Conservation (phyloP, 2,329 filamentous ascomycete genomes). For the Cladosporium cucumerinum region DNA sequence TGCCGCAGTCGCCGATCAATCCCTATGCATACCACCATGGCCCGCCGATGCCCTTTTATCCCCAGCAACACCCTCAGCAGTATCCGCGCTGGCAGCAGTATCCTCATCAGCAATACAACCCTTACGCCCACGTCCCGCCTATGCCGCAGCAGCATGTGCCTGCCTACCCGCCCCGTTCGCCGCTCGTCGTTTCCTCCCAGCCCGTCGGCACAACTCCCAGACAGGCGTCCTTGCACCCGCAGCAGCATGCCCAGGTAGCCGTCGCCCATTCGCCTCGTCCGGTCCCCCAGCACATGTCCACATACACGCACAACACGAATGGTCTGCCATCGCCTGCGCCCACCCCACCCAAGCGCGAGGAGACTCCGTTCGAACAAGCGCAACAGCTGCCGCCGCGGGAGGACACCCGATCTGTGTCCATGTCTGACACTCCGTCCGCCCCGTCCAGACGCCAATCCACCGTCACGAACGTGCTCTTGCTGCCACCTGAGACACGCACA, state of each 20-base stretch:
- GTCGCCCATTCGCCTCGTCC: slow-evolving; percentile 16
- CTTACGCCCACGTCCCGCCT: slow-evolving; percentile 27
- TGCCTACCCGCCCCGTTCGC: slow-evolving; percentile 39
- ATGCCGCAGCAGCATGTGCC: slow-evolving; percentile 38
- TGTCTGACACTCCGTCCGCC: slow-evolving; percentile 18
- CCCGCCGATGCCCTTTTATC: slow-evolving; percentile 22
- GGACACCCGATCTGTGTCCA: slow-evolving; percentile 10
- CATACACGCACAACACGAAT: slow-evolving; percentile 17
- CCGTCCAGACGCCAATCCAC: slow-evolving; percentile 23
- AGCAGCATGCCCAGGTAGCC: slow-evolving; percentile 18
- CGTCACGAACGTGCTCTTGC: slow-evolving; percentile 14
- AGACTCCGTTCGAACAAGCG: slow-evolving; percentile 9
- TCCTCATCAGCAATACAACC: slow-evolving; percentile 36
- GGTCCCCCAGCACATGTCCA: slow-evolving; percentile 14
- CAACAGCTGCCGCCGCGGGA: slow-evolving; percentile 16
- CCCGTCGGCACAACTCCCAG: slow-evolving; percentile 44
- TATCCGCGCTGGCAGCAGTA: slow-evolving; percentile 27
- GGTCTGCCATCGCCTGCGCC: slow-evolving; percentile 25
- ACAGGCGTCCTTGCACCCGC: slow-evolving; percentile 26
- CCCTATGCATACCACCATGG: slow-evolving; percentile 21
- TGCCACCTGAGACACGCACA: slow-evolving; percentile 30
- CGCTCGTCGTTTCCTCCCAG: slow-evolving; percentile 48
- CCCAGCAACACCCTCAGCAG: slow-evolving; percentile 19
- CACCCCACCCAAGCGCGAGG: slow-evolving; percentile 14
- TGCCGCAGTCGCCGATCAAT: slow-evolving; percentile 34